Evolutionary conservation across 2,329 filamentous ascomycete genomes (phyloP).

Genomic region (Ascochyta lentis): DNA sequence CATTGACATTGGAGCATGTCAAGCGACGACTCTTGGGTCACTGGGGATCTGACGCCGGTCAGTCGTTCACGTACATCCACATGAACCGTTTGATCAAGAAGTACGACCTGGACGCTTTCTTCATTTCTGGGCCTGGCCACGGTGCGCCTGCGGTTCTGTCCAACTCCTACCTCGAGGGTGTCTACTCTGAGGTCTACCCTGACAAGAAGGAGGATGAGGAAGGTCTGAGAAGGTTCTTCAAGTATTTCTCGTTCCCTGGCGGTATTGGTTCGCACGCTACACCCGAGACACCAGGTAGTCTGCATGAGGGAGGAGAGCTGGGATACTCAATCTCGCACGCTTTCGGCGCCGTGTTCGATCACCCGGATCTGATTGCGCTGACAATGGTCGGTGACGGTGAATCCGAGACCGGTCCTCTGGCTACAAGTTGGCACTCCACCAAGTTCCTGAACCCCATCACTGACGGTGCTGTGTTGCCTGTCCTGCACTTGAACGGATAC

Average conservation of each 20-base stretch:
- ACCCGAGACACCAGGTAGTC: slow-evolving; percentile 76
- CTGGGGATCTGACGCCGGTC: slow-evolving; percentile 81
- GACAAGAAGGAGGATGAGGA: slow-evolving; percentile 72
- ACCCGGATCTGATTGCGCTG: slow-evolving; percentile 75
- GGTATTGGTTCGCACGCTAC: slow-evolving; percentile 80
- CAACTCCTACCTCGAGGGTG: slow-evolving; percentile 78
- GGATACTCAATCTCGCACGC: slow-evolving; percentile 83
- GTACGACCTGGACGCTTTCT: slow-evolving; percentile 74
- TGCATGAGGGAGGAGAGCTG: slow-evolving; percentile 81
- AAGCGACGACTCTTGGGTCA: slow-evolving; percentile 78
- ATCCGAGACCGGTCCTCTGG: slow-evolving; percentile 79
- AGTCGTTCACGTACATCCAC: slow-evolving; percentile 82
- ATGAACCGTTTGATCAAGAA: slow-evolving; percentile 85
- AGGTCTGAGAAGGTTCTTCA: slow-evolving; percentile 79
- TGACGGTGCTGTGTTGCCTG: slow-evolving; percentile 78
- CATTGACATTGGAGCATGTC: slow-evolving; percentile 72
- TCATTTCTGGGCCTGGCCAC: slow-evolving; percentile 78
- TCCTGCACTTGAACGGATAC: slow-evolving; percentile 82
- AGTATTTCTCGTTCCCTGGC: slow-evolving; percentile 81
- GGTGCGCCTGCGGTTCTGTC: slow-evolving; percentile 78
- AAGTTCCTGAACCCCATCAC: slow-evolving; percentile 83
- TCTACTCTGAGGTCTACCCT: slow-evolving; percentile 79
- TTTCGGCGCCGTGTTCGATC: slow-evolving; percentile 77
- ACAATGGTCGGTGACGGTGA: slow-evolving; percentile 84
- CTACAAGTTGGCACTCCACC: slow-evolving; percentile 81